Base-by-base conservation (phyloP, 2,329 filamentous ascomycete genomes). In the Penicillium sp. region DNA sequence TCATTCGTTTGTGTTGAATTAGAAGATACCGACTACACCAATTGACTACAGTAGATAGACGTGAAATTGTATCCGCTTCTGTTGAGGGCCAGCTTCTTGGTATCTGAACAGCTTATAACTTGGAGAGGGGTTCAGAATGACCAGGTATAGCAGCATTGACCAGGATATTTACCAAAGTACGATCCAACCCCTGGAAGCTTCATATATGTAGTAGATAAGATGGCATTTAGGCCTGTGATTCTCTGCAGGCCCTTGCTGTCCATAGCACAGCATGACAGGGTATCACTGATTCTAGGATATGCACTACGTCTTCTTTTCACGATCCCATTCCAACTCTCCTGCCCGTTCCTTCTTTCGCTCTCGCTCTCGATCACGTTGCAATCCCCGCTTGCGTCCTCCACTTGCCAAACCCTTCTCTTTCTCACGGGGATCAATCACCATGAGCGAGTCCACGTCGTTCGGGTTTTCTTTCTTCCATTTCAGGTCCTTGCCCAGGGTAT, bases 401-500 rank as follows among this genome's bases (percentile, higher is more conserved):
- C 84, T 80, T 3, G 44, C 24, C 32, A 95, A 78, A 32, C 87
- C 87, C 67, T 84, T 86, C 37, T 89, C 88, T 69, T 90, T 91
- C 69, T 92, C 90, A 50, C 90, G 79, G 1, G 92, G 92, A 76
- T 99, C 94, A 71, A 97, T 97, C 3, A 97, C 91, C 39, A 96
- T 84, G 36, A 96, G 72, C n/a, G 67, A 69, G 55, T 75, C 73
- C 3, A 55, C 61, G 64, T 97, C 90, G 51, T 97, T 91, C 66
- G 94, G 91, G 47, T 93, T 92, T 72, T 94, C 92, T 73, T 85
- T 87, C 68, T 93, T 90, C 81, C 94, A 96, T 46, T 84, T 90
- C 46, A 97, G 74, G 72, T 97, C 85, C 68, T 97, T 97, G 17
- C 94, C 94, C 5, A 97, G 74, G 58, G 87, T 89, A 64, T 97